Conservation (phyloP, 371 early-diverging fungal genomes). For the Capniomyces stellatus region DNA sequence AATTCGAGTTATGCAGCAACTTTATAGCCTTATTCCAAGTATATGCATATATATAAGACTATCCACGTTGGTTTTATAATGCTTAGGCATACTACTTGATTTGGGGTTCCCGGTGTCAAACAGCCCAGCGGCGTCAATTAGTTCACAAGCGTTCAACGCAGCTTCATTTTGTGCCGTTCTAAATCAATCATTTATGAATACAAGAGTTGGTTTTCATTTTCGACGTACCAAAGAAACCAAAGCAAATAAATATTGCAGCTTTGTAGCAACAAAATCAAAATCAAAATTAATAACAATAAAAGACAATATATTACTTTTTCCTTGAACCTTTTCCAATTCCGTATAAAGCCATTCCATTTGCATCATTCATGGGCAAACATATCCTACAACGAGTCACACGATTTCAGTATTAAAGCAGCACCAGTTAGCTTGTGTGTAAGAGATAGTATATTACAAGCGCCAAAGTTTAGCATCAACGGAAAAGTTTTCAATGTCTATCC, state of each 20-base stretch:
- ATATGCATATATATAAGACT: too few relatives aligned
- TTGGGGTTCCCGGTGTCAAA: neutral
- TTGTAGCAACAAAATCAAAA: neutral
- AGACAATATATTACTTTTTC: neutral
- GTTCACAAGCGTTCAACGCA: slow-evolving; percentile 12
- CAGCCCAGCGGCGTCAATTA: slow-evolving; percentile 11
- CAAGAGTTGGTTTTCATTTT: too few relatives aligned
- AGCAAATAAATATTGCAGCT: too few relatives aligned
- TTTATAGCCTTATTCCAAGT: too few relatives aligned
- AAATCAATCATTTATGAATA: neutral
- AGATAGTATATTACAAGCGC: too few relatives aligned
- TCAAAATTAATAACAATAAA: neutral
- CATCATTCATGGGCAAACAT: slow-evolving; percentile 10
- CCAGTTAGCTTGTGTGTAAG: too few relatives aligned
- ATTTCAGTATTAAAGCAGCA: neutral
- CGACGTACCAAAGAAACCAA: too few relatives aligned
- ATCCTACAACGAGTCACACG: neutral
- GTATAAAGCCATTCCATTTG: slow-evolving; percentile 5
- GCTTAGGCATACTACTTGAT: neutral
- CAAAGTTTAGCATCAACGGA: too few relatives aligned
- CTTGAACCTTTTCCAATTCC: slow-evolving; percentile 1
- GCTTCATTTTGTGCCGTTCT: slow-evolving; percentile 12
- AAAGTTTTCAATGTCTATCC: too few relatives aligned
- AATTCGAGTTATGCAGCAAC: too few relatives aligned
- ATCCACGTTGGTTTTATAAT: too few relatives aligned